These are phyloP conservation scores for Blastocystis sp. DNA, from an alignment of 352 stramenopile genomes.

Conservation along the genomic window DNA sequence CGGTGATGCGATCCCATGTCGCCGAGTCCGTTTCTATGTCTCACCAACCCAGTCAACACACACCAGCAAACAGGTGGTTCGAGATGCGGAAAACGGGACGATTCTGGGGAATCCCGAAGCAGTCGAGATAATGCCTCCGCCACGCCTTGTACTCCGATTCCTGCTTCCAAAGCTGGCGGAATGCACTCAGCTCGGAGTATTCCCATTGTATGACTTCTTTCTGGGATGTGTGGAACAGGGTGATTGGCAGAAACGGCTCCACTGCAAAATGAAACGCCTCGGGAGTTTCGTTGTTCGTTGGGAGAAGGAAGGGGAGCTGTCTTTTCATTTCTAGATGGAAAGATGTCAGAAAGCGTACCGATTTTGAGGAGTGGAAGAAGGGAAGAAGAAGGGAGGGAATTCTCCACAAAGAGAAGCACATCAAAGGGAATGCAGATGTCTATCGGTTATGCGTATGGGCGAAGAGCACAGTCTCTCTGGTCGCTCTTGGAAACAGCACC, in stretches of 20 bases:
- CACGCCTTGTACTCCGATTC: background rate
- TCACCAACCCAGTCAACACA: background rate
- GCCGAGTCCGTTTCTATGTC: background rate
- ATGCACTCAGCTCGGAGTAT: background rate
- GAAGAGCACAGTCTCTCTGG: background rate
- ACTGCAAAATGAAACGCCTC: conserved; percentile 2
- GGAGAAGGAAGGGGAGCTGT: background rate
- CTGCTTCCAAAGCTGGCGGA: background rate
- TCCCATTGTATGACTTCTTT: background rate
- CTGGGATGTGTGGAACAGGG: background rate
- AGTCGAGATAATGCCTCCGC: background rate
- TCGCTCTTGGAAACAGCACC: background rate
- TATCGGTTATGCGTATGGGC: background rate
- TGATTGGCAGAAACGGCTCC: background rate
- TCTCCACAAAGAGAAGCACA: background rate
- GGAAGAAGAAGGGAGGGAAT: background rate
- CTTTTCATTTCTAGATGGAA: background rate
- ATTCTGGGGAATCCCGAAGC: background rate
- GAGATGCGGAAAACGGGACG: conserved; percentile 43
- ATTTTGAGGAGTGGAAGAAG: background rate
- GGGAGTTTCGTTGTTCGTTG: background rate
- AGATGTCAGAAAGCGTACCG: background rate
- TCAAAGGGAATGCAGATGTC: conserved; percentile 27
- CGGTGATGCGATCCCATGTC: background rate
- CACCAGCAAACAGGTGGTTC: conserved; percentile 21